Evolutionary conservation across 805 yeast genomes (phyloP), one percentile per base, ranked within the genome.

Genomic region (Sungouiozyma intestinalis): DNA sequence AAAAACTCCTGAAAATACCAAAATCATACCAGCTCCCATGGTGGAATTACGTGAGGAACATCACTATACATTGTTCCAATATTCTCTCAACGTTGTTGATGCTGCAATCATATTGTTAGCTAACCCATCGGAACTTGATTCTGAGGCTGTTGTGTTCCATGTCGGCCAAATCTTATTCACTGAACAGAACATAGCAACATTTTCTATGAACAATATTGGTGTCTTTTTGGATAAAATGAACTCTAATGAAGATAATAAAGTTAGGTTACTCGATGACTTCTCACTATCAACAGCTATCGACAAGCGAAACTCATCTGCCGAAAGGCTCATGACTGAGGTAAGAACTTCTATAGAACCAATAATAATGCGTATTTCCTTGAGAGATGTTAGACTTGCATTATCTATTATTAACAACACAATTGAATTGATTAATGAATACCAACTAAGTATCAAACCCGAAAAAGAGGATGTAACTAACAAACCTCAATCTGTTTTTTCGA

Each of bases 131-230:
- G 67, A 71, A 6, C 57, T 62, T 2, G 71, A 78, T 46, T 76
- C 95, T 0, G 95, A 88, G 52, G 97, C 97, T 0, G 73, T 90
- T 46, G 96, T 90, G 2, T 81, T 92, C 65, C 84, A 85, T 53
- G 77, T 87, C 13, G 94, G 82, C 45, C 95, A 88, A 54, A 62
- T 87, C 2, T 64, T 81, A 36, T 56, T 85, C 3, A 73, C 90
- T 0, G 76, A 81, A 45, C 87, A 82, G 53, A 75, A 77, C 43
- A 75, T 81, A 3, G 62, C 73, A 0, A 73, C 90, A 0, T 56
- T 87, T 4, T 76, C 84, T 20, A 80, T 85, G 0, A 74, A 79
- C 48, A 85, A 82, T 45, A 76, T 87, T 40, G 97, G 97, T 2
- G 77, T 92, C 81, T 92, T 84, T 54, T 64, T 92, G 45, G 76